Conservation (phyloP, 768 basidiomycete genomes). For the Butyriboletus loyo region DNA sequence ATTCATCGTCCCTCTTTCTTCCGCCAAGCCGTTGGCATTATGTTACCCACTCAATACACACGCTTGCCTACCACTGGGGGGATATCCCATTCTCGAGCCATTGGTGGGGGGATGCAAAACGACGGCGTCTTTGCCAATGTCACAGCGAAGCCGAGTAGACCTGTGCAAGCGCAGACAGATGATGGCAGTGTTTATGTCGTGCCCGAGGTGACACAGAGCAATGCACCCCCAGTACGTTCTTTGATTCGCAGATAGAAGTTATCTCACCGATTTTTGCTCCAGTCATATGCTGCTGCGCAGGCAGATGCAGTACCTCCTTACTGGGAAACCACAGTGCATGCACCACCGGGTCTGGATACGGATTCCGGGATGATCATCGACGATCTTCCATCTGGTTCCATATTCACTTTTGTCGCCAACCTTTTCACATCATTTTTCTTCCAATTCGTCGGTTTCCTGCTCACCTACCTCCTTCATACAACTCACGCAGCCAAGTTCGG, state of each 20-base stretch:
- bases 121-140: constrained; percentile 97
- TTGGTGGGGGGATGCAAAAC: constrained; percentile 76
- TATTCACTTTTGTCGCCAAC: constrained; percentile 72
- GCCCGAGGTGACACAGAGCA: constrained; percentile 80
- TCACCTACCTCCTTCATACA: constrained; percentile 90
- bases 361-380: constrained; percentile 81
- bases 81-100: constrained; percentile 25
- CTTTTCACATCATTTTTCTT: constrained; percentile 90
- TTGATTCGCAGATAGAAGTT: neutral
- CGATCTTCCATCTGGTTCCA: constrained; percentile 81
- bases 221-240: constrained; percentile 76
- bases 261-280: neutral
- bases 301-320: constrained; percentile 91
- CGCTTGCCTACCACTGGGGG: constrained; percentile 44
- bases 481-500: constrained; percentile 94
- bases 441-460: constrained; percentile 90
- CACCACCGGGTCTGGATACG: constrained; percentile 54
- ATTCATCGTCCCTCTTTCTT: constrained; percentile 50
- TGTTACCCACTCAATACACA: constrained; percentile 67
- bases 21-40: constrained; percentile 50
- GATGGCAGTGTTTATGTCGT: constrained; percentile 60
- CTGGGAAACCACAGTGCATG: constrained; percentile 94
- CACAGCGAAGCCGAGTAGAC: constrained; percentile 73
- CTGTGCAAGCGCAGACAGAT: constrained; percentile 43
- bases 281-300: constrained; percentile 87